Conservation (phyloP, 1,284 basidiomycete species). For the Ceratobasidium sp. region DNA sequence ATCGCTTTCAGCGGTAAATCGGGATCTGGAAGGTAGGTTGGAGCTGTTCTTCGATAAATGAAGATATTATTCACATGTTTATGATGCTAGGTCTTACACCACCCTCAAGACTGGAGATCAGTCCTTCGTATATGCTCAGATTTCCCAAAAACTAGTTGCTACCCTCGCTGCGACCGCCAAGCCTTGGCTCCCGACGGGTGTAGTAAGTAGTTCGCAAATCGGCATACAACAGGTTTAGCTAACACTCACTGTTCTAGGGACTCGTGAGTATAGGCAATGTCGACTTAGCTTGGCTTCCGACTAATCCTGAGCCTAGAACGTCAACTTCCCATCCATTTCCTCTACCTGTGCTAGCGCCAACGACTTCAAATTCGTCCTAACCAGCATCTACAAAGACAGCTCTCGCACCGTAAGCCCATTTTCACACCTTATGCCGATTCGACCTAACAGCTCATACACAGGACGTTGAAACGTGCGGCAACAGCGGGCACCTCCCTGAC, state of each 20-base stretch:
- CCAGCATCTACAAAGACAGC: slow-evolving; percentile 56
- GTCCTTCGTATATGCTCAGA: slow-evolving; percentile 54
- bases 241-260: slow-evolving; percentile 1
- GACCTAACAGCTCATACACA: background rate
- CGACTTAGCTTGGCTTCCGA: background rate
- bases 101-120: slow-evolving; percentile 59
- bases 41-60: background rate
- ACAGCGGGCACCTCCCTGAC: slow-evolving; percentile 33
- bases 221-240: background rate
- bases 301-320: slow-evolving; percentile 57
- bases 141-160: slow-evolving; percentile 61
- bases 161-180: slow-evolving; percentile 57
- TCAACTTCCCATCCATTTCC: slow-evolving; percentile 65
- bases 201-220: slow-evolving; percentile 50
- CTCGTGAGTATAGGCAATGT: slow-evolving; percentile 27
- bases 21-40: slow-evolving; percentile 45
- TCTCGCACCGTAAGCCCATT: slow-evolving; percentile 16
- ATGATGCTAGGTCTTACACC: slow-evolving; percentile 60
- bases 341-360: slow-evolving; percentile 57
- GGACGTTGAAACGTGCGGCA: slow-evolving; percentile 38
- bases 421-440: background rate
- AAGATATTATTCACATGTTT: slow-evolving; percentile 52
- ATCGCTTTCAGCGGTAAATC: slow-evolving; percentile 65
- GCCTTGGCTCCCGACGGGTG: slow-evolving; percentile 61
- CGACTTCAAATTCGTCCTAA: slow-evolving; percentile 64